A percentile compares a stretch with the other conserved stretches of the same genome.
Conservation (phyloP, 148 eudicot genomes). For the Heliamphora exappendiculata region DNA sequence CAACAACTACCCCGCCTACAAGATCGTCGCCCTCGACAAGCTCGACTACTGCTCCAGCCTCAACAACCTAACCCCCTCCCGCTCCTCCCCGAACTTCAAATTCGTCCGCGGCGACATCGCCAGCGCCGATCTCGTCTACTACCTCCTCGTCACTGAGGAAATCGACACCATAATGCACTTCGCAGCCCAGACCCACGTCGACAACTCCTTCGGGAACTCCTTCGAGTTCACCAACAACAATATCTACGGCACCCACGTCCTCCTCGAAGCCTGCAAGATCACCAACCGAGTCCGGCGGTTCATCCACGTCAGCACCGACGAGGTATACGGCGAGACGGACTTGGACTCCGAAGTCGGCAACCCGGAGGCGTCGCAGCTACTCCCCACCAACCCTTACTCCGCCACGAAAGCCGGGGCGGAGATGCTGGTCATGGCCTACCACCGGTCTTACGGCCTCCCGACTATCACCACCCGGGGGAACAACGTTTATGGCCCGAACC, state of each 20-base stretch:
- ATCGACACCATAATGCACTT: constrained; percentile 29
- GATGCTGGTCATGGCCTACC: constrained; percentile 22
- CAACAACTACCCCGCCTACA: constrained; percentile 20
- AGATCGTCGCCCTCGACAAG: constrained; percentile 26
- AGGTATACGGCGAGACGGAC: constrained; percentile 17
- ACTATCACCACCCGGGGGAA: constrained; percentile 17
- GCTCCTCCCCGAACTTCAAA: constrained; percentile 20
- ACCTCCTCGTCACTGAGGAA: constrained; percentile 14
- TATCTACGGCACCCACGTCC: constrained; percentile 22
- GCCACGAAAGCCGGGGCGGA: constrained; percentile 22
- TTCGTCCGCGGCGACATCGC: constrained; percentile 22
- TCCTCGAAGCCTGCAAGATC: constrained; percentile 24
- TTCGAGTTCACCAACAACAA: constrained; percentile 26
- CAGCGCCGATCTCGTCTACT: constrained; percentile 20
- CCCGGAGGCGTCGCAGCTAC: constrained; percentile 19
- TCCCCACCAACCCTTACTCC: constrained; percentile 11
- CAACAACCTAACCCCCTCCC: constrained; percentile 17
- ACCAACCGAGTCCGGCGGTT: constrained; percentile 16
- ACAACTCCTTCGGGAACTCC: constrained; percentile 18
- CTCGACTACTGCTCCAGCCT: constrained; percentile 26
- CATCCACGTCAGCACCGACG: constrained; percentile 26
- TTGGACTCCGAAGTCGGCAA: constrained; percentile 18
- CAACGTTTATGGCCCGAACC: constrained; percentile 21
- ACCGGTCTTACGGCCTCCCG: constrained; percentile 14
- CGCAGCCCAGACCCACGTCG: constrained; percentile 25